A percentile compares a stretch with the other conserved stretches of the same genome.
phyloP scores from a whole-genome alignment of 2,329 filamentous ascomycete species.

The Aspergillus niger region DNA sequence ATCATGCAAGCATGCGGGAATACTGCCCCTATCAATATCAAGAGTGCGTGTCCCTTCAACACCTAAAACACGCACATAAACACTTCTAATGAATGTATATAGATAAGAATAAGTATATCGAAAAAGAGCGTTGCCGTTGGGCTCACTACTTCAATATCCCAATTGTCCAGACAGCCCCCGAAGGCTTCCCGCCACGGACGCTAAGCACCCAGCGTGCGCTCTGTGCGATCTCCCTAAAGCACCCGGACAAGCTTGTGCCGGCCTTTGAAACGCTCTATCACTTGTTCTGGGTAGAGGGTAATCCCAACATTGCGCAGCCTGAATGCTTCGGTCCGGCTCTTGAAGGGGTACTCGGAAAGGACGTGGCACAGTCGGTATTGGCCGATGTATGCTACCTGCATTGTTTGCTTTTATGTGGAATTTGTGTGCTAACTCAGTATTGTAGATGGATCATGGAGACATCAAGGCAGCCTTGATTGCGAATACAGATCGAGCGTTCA shows the following conservation, averaged over 20 bases:
- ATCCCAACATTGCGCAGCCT: conserved; percentile 45
- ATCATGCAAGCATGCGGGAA: conserved; percentile 61
- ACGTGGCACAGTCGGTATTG: conserved; percentile 45
- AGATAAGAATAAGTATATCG: conserved; percentile 64
- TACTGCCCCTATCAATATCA: conserved; percentile 56
- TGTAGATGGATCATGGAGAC: conserved; percentile 35
- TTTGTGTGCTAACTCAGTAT: conserved; percentile 1
- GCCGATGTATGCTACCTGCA: conserved; percentile 38
- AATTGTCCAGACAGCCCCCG: conserved; percentile 47
- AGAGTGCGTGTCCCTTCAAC: conserved; percentile 40
- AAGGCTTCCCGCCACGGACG: conserved; percentile 57
- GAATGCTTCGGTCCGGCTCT: conserved; percentile 51
- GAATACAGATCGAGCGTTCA: conserved; percentile 56
- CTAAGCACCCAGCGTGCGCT: conserved; percentile 56
- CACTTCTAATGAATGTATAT: not conserved
- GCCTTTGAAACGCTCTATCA: conserved; percentile 53
- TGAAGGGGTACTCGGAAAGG: conserved; percentile 48
- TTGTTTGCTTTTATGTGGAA: not conserved
- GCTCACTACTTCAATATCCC: conserved; percentile 57
- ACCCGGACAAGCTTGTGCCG: conserved; percentile 44
- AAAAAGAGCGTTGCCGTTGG: conserved; percentile 57
- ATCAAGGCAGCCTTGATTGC: conserved; percentile 50
- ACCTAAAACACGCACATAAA: not conserved
- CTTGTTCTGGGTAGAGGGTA: conserved; percentile 55
- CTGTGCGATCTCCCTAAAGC: conserved; percentile 48